Base-by-base conservation (phyloP, 495 filamentous ascomycete species). In the Sphaerosporella brunnea region DNA sequence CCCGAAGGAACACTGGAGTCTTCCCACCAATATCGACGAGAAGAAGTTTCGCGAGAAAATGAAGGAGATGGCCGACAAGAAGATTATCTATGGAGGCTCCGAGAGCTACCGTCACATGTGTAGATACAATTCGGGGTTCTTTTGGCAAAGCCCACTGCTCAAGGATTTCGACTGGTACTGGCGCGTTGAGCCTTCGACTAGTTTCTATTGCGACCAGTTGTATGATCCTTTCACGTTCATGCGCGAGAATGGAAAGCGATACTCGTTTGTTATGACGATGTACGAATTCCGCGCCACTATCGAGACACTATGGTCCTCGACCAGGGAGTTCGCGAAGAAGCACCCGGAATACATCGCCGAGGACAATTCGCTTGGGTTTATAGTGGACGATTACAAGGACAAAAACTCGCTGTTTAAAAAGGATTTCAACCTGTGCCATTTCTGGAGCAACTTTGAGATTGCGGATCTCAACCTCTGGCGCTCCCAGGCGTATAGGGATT, bases 31-130 rank as follows among this genome's bases (percentile, higher is more conserved):
- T 84, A 95, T 97, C 63, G 82, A 90, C 65, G 68, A 76, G 58
- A 78, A 84, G 39, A 67, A 94, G 13, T 93, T 82, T 66, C 55
- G 72, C 34, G 84, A 93, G 64, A 92, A 84, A 21, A 76, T 79
- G 49, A 72, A 82, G 61, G 73, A 87, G 26, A 74, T 97, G 51
- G 68, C 80, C 55, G 82, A 86, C 58, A 70, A 92, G 52, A 71
- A 80, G 1, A 79, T 96, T 36, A 88, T 96, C 63, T 97, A 96
- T 63, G 83, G 79, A 50, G 70, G 75, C 49, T 83, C 78, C 69
- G 60, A 84, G 44, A 92, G 83, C 47, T 97, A 97, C 68, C 86
- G 95, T 63, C 82, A 95, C 65, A 97, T 97, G 90, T 97, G 90
- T 63, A 78, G 90, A 43, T 97, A 90, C 84, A 97, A 97, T 71